Evolutionary conservation across 352 stramenopile genomes (phyloP), one percentile per base, ranked within the genome.

Genomic region (Blastocystis sp.): DNA sequence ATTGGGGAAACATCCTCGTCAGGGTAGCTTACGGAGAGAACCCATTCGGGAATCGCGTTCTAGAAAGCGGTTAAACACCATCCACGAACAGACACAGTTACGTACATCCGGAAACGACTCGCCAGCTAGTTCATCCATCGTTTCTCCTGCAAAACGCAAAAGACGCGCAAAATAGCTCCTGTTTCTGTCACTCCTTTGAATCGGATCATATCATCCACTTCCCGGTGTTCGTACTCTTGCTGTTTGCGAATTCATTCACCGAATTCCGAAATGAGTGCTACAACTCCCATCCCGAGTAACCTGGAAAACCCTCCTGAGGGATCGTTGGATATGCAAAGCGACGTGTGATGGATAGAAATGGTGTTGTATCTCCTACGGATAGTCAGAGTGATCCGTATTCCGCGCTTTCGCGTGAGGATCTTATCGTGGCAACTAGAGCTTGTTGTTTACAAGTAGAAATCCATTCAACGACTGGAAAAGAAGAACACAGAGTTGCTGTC

Each of bases 31-130:
- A 19, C 52, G 2, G 67, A 77, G 7, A 77, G 67, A n/a, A 77
- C 19, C 67, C 67, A 77, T 77, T 59, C 67, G 2, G 67, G 67
- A 28, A 77, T 60, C 21, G 67, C 11, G 10, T 38, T 77, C 67
- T 77, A 77, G 2, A 61, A 45, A 45, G 4, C 23, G 23, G 43
- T 74, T n/a, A 74, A 10, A 56, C 14, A 14, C 5, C 14, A 17
- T 56, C 5, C 48, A 56, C 14, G 48, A 17, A 7, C 5, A 7
- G 48, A 7, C 48, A 7, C 5, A 7, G 14, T 17, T 0, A 56
- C 48, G 5, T 56, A 56, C 48, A 14, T 56, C 48, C 48, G 48
- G 48, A 56, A 56, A 56, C 14, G 48, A 56, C 48, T 56, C 48
- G 48, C 1, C 48, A 7, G 48, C 5, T 56, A 14, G 14, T 7